phyloP scores from a whole-genome alignment of 352 stramenopile genomes.

The Blastocystis sp. region DNA sequence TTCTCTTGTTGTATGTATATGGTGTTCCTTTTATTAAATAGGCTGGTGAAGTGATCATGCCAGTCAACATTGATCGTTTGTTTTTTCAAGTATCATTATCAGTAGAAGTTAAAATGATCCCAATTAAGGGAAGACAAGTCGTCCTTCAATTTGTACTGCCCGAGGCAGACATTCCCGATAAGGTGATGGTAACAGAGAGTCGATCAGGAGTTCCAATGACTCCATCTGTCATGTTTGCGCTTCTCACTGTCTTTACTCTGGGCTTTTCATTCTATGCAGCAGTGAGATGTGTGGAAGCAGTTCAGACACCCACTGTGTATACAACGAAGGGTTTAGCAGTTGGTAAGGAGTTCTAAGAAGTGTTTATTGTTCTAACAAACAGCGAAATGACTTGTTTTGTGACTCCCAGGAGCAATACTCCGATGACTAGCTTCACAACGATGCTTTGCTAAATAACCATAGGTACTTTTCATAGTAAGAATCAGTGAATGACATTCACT shows the following conservation, averaged over 20 bases:
- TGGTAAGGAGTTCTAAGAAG: conserved; percentile 58
- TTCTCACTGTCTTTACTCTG: conserved; percentile 51
- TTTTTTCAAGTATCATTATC: background rate
- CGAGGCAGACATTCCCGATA: background rate
- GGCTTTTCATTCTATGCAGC: conserved; percentile 24
- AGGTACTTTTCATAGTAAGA: conserved; percentile 30
- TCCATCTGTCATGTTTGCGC: conserved; percentile 46
- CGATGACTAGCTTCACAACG: background rate
- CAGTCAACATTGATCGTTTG: background rate
- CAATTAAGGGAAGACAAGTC: background rate
- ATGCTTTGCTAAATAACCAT: conserved; percentile 55
- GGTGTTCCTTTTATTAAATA: background rate
- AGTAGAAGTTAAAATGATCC: background rate
- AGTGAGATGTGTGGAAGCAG: conserved; percentile 1
- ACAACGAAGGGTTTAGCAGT: conserved; percentile 35
- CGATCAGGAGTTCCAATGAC: conserved; percentile 28
- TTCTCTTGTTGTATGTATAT: background rate
- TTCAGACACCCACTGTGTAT: conserved; percentile 49
- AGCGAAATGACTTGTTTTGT: background rate
- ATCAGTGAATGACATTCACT: conserved; percentile 44
- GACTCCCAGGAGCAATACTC: background rate
- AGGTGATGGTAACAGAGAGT: background rate
- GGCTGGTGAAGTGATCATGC: background rate
- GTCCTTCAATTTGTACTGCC: background rate
- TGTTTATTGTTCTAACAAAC: conserved; percentile 16